Evolutionary conservation across 2,329 filamentous ascomycete species (phyloP).

Genomic region (Iodosphaeria phyllophila): DNA sequence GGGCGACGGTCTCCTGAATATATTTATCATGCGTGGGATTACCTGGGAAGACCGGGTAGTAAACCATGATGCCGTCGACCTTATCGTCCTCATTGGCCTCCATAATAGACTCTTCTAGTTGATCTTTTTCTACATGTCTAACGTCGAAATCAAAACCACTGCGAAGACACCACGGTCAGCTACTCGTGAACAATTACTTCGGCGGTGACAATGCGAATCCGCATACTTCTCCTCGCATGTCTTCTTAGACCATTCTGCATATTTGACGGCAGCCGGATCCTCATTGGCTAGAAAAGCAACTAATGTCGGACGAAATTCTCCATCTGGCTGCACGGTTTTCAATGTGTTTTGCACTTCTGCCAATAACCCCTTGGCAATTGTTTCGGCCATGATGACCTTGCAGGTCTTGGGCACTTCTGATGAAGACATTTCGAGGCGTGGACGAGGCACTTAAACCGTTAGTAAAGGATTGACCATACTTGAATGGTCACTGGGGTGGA

Average conservation of each 20-base stretch:
- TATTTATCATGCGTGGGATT: slow-evolving; percentile 82
- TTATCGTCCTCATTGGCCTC: slow-evolving; percentile 60
- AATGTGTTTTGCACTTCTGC: slow-evolving; percentile 62
- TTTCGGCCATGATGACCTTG: slow-evolving; percentile 82
- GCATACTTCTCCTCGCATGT: slow-evolving; percentile 90
- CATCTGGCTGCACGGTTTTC: slow-evolving; percentile 43
- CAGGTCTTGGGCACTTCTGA: slow-evolving; percentile 45
- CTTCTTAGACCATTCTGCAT: slow-evolving; percentile 94
- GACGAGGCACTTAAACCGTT: too few species aligned
- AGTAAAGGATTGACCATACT: too few species aligned
- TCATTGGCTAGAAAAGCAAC: slow-evolving; percentile 84
- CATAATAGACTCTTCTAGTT: slow-evolving; percentile 76
- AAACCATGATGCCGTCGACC: slow-evolving; percentile 87
- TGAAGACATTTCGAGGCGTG: slow-evolving; percentile 19
- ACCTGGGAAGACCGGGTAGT: slow-evolving; percentile 83
- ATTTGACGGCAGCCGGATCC: slow-evolving; percentile 80
- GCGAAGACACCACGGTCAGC: slow-evolving; percentile 48
- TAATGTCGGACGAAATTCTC: slow-evolving; percentile 46
- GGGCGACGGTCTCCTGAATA: slow-evolving; percentile 80
- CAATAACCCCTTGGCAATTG: slow-evolving; percentile 68
- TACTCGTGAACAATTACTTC: slow-evolving; percentile 5
- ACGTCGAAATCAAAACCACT: slow-evolving; percentile 86
- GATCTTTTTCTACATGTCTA: slow-evolving; percentile 66
- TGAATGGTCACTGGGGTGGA: too few species aligned
- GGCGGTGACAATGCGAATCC: not conserved